phyloP scores from a whole-genome alignment of 169 alveolate genomes.

The Hepatocystis sp. region DNA sequence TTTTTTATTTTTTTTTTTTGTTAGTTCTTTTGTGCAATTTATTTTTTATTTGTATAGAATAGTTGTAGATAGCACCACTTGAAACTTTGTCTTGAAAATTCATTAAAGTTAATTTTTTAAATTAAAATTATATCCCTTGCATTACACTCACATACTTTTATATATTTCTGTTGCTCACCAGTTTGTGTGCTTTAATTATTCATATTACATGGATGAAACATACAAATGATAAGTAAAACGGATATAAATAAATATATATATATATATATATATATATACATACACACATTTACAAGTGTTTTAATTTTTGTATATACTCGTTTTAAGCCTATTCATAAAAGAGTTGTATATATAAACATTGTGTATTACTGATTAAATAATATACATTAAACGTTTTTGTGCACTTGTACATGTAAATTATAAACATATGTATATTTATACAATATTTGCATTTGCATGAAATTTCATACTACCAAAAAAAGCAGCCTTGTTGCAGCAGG shows the following conservation, averaged over 20 bases:
- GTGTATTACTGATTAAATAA: no score
- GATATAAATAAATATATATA: neutral
- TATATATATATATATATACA: slow-evolving; percentile 8
- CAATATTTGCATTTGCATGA: no score
- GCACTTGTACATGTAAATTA: no score
- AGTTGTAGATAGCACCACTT: neutral
- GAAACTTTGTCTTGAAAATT: neutral
- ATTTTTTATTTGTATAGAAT: slow-evolving; percentile 7
- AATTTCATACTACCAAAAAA: no score
- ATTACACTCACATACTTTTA: neutral
- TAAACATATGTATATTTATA: no score
- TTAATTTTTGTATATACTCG: slow-evolving; percentile 4
- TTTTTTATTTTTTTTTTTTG: no score
- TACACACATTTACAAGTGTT: neutral
- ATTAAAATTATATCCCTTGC: neutral
- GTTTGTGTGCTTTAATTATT: no score
- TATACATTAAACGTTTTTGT: no score
- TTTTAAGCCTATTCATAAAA: neutral
- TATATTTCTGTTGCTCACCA: no score
- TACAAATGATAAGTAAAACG: no score
- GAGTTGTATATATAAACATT: slow-evolving; percentile 7
- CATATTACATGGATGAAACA: no score
- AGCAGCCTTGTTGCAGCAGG: no score
- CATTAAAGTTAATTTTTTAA: neutral
- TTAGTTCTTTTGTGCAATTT: slow-evolving; percentile 1